A percentile compares a stretch with the other conserved stretches of the same genome.
These are phyloP conservation scores for Cucumis cinereus DNA, from an alignment of 306 rosid genomes.

Conservation along the genomic window DNA sequence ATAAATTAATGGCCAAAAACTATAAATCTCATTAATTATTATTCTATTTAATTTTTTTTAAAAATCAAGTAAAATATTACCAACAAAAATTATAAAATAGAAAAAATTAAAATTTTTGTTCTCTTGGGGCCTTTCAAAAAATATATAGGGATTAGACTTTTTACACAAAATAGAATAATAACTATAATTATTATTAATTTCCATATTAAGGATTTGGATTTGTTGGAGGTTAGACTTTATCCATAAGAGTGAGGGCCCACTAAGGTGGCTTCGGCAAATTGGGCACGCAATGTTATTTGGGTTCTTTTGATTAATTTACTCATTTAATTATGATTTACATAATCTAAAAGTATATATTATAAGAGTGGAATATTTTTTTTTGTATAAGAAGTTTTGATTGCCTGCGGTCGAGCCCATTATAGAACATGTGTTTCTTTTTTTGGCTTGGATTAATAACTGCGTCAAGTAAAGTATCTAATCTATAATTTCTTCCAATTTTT, in stretches of 20 bases:
- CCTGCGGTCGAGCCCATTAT: background rate
- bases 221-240: conserved; percentile 7
- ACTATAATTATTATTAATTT: no score
- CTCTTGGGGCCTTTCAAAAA: no score
- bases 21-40: no score
- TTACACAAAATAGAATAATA: no score
- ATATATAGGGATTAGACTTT: no score
- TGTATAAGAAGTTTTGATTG: background rate
- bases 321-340: background rate
- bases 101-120: no score
- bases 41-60: no score
- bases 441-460: background rate
- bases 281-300: background rate
- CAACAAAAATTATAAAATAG: no score
- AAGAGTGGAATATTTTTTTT: background rate
- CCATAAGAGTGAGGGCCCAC: conserved; percentile 12
- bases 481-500: background rate
- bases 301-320: background rate
- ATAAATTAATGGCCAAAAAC: no score
- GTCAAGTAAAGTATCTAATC: background rate
- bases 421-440: background rate
- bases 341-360: background rate
- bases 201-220: background rate
- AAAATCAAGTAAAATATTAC: no score
- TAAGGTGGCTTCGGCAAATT: background rate